Evolutionary conservation across 2,329 filamentous ascomycete genomes (phyloP).

Genomic region (Trichoderma hamatum): DNA sequence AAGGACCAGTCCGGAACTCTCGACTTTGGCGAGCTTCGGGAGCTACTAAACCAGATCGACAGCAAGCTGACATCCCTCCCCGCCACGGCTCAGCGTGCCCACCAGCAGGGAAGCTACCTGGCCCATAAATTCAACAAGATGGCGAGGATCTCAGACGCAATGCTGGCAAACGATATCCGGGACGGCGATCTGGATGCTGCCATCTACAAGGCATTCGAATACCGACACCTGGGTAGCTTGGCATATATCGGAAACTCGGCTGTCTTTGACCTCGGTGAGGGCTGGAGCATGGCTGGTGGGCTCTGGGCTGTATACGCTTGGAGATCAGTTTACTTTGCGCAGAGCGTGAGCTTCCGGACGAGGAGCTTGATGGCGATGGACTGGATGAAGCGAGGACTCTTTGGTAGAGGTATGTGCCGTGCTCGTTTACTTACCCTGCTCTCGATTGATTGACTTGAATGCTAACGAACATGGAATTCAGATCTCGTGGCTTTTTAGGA

Average conservation of each 20-base stretch:
- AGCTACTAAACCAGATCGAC: slow-evolving; percentile 90
- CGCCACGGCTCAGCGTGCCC: slow-evolving; percentile 92
- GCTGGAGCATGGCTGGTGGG: slow-evolving; percentile 77
- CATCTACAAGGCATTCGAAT: slow-evolving; percentile 92
- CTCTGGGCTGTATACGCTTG: slow-evolving; percentile 94
- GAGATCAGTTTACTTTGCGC: slow-evolving; percentile 95
- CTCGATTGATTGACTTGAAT: neutral
- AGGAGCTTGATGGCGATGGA: slow-evolving; percentile 92
- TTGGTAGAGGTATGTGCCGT: slow-evolving; percentile 79
- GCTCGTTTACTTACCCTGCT: neutral
- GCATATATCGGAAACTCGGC: slow-evolving; percentile 97
- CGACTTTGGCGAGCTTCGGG: slow-evolving; percentile 88
- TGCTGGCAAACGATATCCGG: slow-evolving; percentile 76
- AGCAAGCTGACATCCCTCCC: slow-evolving; percentile 91
- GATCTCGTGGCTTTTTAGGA: slow-evolving; percentile 24
- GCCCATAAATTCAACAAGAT: slow-evolving; percentile 94
- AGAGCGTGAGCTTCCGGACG: slow-evolving; percentile 92
- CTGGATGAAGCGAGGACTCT: slow-evolving; percentile 94
- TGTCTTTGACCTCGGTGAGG: slow-evolving; percentile 84
- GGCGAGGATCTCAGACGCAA: slow-evolving; percentile 72
- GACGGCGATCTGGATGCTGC: slow-evolving; percentile 92
- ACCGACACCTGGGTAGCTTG: slow-evolving; percentile 85
- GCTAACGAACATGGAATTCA: neutral
- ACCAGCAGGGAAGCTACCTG: slow-evolving; percentile 93
- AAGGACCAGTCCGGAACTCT: slow-evolving; percentile 90